These are phyloP conservation scores for Vaccinium macrocarpon DNA, from an alignment of 148 eudicot species.

Conservation along the genomic window DNA sequence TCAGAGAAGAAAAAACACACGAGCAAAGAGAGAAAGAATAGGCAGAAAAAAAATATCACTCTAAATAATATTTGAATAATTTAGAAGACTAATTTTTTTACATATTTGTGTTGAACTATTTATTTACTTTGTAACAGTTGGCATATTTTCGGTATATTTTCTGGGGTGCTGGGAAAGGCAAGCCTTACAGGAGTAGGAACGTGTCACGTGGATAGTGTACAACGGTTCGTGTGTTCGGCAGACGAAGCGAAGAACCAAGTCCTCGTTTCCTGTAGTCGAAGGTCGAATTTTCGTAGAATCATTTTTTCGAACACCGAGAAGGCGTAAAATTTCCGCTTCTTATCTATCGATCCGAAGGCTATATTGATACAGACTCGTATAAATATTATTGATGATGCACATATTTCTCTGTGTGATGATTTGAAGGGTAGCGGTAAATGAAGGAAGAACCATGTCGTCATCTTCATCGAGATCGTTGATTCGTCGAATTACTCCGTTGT, in stretches of 20 bases:
- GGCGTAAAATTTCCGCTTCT: not conserved
- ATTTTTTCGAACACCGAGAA: not conserved
- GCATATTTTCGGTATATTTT: too few species aligned
- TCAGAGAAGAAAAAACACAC: too few species aligned
- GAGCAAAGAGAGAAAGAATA: too few species aligned
- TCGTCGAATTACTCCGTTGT: slow-evolving; percentile 37
- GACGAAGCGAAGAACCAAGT: not conserved
- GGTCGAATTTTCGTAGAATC: not conserved
- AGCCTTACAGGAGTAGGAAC: not conserved
- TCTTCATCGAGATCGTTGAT: slow-evolving; percentile 45
- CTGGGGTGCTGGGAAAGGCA: too few species aligned
- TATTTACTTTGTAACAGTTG: too few species aligned
- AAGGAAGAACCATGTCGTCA: slow-evolving; percentile 16
- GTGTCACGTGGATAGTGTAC: not conserved
- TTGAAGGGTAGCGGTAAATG: not conserved
- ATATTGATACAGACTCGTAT: not conserved
- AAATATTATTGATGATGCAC: too few species aligned
- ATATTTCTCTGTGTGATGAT: not conserved
- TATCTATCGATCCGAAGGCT: not conserved
- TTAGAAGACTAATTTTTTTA: too few species aligned
- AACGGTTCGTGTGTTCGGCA: not conserved
- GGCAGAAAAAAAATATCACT: too few species aligned
- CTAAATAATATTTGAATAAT: too few species aligned
- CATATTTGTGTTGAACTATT: too few species aligned
- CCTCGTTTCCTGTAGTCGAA: too few species aligned